A percentile compares a stretch with the other conserved stretches of the same genome.
Conservation (phyloP, 306 rosid species). For the Canavalia gladiata region DNA sequence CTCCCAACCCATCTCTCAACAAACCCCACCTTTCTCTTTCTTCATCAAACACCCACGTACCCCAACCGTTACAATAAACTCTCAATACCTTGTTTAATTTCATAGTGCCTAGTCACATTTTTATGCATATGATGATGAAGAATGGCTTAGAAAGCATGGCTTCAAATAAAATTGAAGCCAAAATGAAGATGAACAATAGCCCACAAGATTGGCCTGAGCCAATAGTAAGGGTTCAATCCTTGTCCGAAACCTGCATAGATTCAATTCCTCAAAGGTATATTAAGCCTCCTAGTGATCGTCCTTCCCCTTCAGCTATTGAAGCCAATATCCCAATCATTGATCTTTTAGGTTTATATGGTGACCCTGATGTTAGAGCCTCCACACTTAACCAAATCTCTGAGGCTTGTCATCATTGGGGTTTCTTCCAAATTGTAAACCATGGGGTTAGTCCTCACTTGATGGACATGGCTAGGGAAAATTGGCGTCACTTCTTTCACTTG, state of each 20-base stretch:
- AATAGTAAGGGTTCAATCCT: conserved; percentile 80
- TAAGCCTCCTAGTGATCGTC: conserved; percentile 68
- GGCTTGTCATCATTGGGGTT: conserved; percentile 82
- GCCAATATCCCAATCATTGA: conserved; percentile 79
- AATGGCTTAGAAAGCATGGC: conserved; percentile 5
- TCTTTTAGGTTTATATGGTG: conserved; percentile 48
- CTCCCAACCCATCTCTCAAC: not conserved
- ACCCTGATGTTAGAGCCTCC: not conserved
- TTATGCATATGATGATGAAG: not conserved
- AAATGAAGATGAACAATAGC: conserved; percentile 40
- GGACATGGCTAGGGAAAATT: conserved; percentile 59
- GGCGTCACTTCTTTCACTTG: conserved; percentile 75
- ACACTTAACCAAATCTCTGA: conserved; percentile 53
- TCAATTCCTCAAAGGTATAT: conserved; percentile 74
- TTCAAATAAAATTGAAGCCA: not conserved
- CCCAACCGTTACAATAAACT: conserved; percentile 10
- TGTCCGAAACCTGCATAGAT: conserved; percentile 61
- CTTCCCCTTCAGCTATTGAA: conserved; percentile 13
- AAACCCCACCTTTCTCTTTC: not conserved
- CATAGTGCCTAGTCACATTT: conserved; percentile 11
- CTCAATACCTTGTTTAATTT: not conserved
- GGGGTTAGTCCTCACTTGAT: conserved; percentile 65
- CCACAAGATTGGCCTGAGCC: conserved; percentile 89
- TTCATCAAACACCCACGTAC: not conserved
- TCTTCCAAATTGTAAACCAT: conserved; percentile 79